These are phyloP conservation scores for Penicillium pancosmium DNA, from an alignment of 495 filamentous ascomycete species.

Conservation along the genomic window DNA sequence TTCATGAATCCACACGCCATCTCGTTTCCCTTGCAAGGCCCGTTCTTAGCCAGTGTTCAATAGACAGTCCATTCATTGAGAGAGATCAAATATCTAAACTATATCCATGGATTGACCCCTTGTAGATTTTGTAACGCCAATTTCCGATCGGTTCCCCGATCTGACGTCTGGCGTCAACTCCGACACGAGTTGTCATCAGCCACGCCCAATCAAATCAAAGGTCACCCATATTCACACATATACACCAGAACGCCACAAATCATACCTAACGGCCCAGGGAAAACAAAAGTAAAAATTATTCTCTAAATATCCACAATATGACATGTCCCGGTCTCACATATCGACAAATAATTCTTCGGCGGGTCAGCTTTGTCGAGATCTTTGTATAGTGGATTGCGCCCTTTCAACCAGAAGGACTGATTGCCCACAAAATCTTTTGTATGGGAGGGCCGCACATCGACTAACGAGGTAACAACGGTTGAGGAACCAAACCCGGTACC, in stretches of 20 bases:
- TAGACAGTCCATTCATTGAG: neutral
- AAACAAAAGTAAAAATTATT: neutral
- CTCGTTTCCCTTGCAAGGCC: neutral
- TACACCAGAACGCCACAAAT: slow-evolving; percentile 5
- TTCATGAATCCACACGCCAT: neutral
- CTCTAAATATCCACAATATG: slow-evolving; percentile 42
- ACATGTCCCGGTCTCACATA: slow-evolving; percentile 56
- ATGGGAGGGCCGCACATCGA: slow-evolving; percentile 45
- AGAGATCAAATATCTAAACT: neutral
- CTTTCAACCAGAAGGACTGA: slow-evolving; percentile 55
- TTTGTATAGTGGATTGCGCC: slow-evolving; percentile 50
- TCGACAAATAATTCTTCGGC: slow-evolving; percentile 46
- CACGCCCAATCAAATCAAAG: neutral
- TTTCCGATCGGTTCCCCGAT: neutral
- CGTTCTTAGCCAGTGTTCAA: neutral
- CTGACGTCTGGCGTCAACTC: neutral
- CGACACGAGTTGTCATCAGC: neutral
- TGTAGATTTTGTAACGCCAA: neutral
- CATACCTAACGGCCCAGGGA: neutral
- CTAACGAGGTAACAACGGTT: slow-evolving; percentile 36
- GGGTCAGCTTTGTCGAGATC: slow-evolving; percentile 43
- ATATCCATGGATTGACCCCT: slow-evolving; percentile 1
- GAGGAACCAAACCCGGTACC: slow-evolving; percentile 43
- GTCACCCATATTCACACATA: neutral
- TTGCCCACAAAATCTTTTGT: slow-evolving; percentile 54